These are phyloP conservation scores for Aspergillus thermomutatus DNA, from an alignment of 2,329 filamentous ascomycete genomes.

Conservation along the genomic window DNA sequence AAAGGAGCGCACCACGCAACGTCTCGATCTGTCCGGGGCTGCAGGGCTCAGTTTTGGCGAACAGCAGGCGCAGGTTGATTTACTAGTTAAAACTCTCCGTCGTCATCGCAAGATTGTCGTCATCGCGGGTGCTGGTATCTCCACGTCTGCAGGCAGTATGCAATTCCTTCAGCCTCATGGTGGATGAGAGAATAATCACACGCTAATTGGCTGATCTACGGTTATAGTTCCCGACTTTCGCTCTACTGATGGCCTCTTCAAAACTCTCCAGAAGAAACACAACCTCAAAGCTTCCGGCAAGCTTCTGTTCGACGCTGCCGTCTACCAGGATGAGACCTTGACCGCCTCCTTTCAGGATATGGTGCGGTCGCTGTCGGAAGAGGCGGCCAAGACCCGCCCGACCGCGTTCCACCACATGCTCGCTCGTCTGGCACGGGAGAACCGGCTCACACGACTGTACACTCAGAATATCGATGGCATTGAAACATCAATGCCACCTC, in stretches of 20 bases:
- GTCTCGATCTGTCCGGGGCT: slow-evolving; percentile 63
- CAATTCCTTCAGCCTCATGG: slow-evolving; percentile 27
- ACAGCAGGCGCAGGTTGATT: slow-evolving; percentile 63
- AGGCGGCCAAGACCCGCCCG: slow-evolving; percentile 73
- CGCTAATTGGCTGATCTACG: slow-evolving; percentile 9
- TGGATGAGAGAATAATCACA: slow-evolving; percentile 8
- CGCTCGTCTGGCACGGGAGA: slow-evolving; percentile 82
- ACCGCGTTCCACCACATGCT: slow-evolving; percentile 92
- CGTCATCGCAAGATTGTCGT: slow-evolving; percentile 96
- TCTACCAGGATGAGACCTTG: slow-evolving; percentile 87
- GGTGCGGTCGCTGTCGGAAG: slow-evolving; percentile 81
- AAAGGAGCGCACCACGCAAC: slow-evolving; percentile 73
- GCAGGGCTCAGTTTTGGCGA: slow-evolving; percentile 36
- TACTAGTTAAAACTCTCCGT: slow-evolving; percentile 69
- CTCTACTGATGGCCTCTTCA: slow-evolving; percentile 85
- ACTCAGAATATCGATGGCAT: slow-evolving; percentile 97
- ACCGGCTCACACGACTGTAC: slow-evolving; percentile 83
- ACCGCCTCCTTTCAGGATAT: slow-evolving; percentile 93
- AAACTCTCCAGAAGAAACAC: slow-evolving; percentile 77
- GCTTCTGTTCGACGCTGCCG: slow-evolving; percentile 92
- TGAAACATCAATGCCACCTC: slow-evolving; percentile 75
- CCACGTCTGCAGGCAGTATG: slow-evolving; percentile 87
- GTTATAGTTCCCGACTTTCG: slow-evolving; percentile 84
- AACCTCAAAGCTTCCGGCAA: slow-evolving; percentile 92
- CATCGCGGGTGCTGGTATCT: slow-evolving; percentile 93